These are phyloP conservation scores for Rhynchosporium graminicola DNA, from an alignment of 2,329 filamentous ascomycete species.

Conservation along the genomic window DNA sequence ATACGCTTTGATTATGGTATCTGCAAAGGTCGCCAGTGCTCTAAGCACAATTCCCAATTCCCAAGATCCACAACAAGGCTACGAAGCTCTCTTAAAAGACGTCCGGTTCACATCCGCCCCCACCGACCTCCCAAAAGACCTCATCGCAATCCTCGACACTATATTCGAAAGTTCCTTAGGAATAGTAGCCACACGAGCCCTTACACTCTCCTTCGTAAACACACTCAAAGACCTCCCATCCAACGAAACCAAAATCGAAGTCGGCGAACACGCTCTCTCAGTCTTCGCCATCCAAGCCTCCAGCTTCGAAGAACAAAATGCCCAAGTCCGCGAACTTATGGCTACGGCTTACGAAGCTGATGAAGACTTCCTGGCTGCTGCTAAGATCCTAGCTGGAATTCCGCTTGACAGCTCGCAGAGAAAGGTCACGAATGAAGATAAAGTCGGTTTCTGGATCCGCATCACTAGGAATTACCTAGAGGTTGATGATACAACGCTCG, in stretches of 20 bases:
- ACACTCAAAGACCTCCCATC: slow-evolving; percentile 62
- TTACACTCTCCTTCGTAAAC: slow-evolving; percentile 56
- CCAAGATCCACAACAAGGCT: slow-evolving; percentile 48
- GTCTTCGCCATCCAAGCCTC: slow-evolving; percentile 62
- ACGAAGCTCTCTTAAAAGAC: slow-evolving; percentile 49
- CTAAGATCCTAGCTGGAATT: slow-evolving; percentile 77
- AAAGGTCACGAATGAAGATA: slow-evolving; percentile 77
- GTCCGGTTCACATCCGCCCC: slow-evolving; percentile 37
- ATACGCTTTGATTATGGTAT: slow-evolving; percentile 34
- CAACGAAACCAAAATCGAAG: slow-evolving; percentile 69
- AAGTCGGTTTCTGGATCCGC: slow-evolving; percentile 84
- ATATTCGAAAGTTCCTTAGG: slow-evolving; percentile 40
- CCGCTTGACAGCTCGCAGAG: slow-evolving; percentile 88
- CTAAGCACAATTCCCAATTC: slow-evolving; percentile 46
- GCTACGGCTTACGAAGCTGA: slow-evolving; percentile 80
- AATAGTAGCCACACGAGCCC: slow-evolving; percentile 39
- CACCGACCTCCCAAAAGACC: slow-evolving; percentile 31
- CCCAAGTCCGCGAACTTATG: slow-evolving; percentile 74
- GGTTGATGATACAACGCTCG: slow-evolving; percentile 83
- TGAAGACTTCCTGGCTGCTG: slow-evolving; percentile 79
- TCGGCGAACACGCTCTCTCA: slow-evolving; percentile 72
- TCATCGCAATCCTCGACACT: slow-evolving; percentile 38
- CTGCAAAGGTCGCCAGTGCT: slow-evolving; percentile 46
- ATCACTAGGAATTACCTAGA: slow-evolving; percentile 94
- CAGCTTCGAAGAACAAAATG: slow-evolving; percentile 83